Evolutionary conservation across 1,284 basidiomycete genomes (phyloP).

Genomic region (Cronartium ribicola): DNA sequence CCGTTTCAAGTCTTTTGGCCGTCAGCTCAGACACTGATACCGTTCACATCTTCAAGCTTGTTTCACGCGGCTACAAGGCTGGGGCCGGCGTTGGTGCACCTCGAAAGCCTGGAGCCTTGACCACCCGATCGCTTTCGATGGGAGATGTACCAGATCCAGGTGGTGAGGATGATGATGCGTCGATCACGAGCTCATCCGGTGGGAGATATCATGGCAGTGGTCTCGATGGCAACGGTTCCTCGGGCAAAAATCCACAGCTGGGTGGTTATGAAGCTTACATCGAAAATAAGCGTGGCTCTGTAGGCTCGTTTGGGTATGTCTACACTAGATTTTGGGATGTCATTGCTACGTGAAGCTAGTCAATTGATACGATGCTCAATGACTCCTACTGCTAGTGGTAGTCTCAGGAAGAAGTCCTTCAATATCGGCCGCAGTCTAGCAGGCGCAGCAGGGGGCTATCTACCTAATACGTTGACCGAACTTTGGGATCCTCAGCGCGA

Average conservation of each 20-base stretch:
- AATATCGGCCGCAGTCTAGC: slow-evolving; percentile 75
- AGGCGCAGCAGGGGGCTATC: slow-evolving; percentile 77
- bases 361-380: not conserved
- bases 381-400: slow-evolving; percentile 58
- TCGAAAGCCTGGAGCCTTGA: slow-evolving; percentile 12
- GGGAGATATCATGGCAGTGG: slow-evolving; percentile 43
- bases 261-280: slow-evolving; percentile 53
- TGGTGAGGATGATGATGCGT: slow-evolving; percentile 26
- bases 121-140: slow-evolving; percentile 24
- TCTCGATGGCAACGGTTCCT: slow-evolving; percentile 41
- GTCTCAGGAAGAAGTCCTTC: slow-evolving; percentile 66
- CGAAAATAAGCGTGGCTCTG: slow-evolving; percentile 46
- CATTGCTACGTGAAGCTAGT: not conserved
- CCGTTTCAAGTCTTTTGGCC: slow-evolving; percentile 73
- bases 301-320: slow-evolving; percentile 41
- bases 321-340: not conserved
- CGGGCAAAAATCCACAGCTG: not conserved
- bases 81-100: slow-evolving; percentile 32
- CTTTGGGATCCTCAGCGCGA: slow-evolving; percentile 96
- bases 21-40: slow-evolving; percentile 91
- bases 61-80: slow-evolving; percentile 22
- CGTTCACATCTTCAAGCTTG: slow-evolving; percentile 90
- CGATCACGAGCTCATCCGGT: slow-evolving; percentile 43
- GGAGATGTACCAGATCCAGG: slow-evolving; percentile 40
- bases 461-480: slow-evolving; percentile 85